These are phyloP conservation scores for Acacia concinna DNA, from an alignment of 331 rosid species.

Conservation along the genomic window DNA sequence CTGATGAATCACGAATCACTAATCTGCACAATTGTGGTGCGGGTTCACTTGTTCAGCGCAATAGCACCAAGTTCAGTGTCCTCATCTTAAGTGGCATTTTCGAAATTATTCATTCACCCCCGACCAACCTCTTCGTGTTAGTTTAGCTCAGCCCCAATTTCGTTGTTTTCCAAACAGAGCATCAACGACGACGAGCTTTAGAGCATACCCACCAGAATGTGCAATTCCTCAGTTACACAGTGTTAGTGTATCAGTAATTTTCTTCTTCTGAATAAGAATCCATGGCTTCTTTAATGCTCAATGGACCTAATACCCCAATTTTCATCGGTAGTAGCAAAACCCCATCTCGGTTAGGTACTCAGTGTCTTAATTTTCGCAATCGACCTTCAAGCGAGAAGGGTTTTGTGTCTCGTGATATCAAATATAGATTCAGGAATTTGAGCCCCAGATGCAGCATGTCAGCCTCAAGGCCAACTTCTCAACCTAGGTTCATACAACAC, in stretches of 20 bases:
- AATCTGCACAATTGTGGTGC: slow-evolving; percentile 29
- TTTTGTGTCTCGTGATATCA: slow-evolving; percentile 34
- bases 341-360: slow-evolving; percentile 49
- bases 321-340: slow-evolving; percentile 34
- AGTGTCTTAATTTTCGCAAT: slow-evolving; percentile 45
- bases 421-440: slow-evolving; percentile 26
- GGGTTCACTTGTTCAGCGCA: slow-evolving; percentile 17
- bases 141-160: not conserved
- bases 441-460: slow-evolving; percentile 62
- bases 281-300: slow-evolving; percentile 68
- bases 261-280: slow-evolving; percentile 11
- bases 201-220: slow-evolving; percentile 13
- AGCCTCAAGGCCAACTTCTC: slow-evolving; percentile 68
- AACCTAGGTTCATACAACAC: slow-evolving; percentile 84
- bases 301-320: slow-evolving; percentile 57
- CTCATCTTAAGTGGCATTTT: slow-evolving; percentile 16
- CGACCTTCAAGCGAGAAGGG: slow-evolving; percentile 37
- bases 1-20: too few species aligned
- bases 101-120: not conserved
- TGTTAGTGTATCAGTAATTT: not conserved
- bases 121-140: not conserved
- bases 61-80: slow-evolving; percentile 27
- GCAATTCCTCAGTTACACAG: not conserved
- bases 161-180: not conserved
- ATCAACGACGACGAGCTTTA: not conserved